Evolutionary conservation across 164 flowering plant genomes (phyloP), one percentile per base, ranked within the genome.

Genomic region (Umbilicus rupestris): DNA sequence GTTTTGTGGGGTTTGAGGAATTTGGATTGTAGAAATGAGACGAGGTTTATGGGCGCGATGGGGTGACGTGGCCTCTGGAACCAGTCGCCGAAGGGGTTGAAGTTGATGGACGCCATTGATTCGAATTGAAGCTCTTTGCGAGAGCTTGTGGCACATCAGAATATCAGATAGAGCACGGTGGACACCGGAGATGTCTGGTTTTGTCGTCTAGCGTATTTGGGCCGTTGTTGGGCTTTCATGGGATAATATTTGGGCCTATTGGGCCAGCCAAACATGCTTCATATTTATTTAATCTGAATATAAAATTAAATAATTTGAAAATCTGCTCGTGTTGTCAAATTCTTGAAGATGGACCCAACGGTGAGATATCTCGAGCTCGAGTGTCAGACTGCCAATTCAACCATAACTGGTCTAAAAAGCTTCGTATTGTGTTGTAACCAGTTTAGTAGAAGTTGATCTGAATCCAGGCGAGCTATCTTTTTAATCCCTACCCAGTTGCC

Each of bases 1-100:
- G 77, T 15, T 63, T 44, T 65, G 2, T 73, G 71, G 71, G 78
- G 55, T 60, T 64, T 71, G 22, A 41, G 55, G 73, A 74, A 46
- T 42, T 67, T 66, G 6, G 80, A 70, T 5, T 73, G 62, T 5
- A 62, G 14, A 62, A 78, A 58, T 0, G 83, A 65, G 75, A 73
- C 46, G 69, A 81, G 69, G 62, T 75, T 76, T 35, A 81, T 24
- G 39, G 81, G 78, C 16, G 76, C 66, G 57, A 81, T 14, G 2
- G 87, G 91, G 57, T 80, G 80, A 16, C 73, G 77, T 59, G 96
- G 96, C 73, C 81, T 87, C 6, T 68, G 65, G 76, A 92, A 92
- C 98, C 98, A 92, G 78, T 79, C 80, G 20, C 78, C 84, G 45
- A 92, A 85, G 71, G 91, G 84, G 67, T 80, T 77, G 80, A 84